phyloP scores from a whole-genome alignment of 2,329 filamentous ascomycete species.

The Fusarium concolor region DNA sequence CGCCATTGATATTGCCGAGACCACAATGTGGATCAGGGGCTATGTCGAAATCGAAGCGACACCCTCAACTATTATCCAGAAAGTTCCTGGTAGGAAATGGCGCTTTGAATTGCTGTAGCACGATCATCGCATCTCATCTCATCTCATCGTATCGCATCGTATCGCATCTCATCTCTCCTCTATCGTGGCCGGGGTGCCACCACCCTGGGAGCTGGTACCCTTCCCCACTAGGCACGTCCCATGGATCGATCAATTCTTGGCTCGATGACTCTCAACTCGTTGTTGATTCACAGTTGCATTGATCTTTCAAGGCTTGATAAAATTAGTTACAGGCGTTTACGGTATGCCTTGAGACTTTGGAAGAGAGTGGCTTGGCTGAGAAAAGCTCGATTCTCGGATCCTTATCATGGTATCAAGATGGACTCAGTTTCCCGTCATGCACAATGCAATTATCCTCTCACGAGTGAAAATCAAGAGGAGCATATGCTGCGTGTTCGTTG shows the following conservation, averaged over 20 bases:
- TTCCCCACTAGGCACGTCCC: constrained; percentile 30
- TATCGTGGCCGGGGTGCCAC: constrained; percentile 18
- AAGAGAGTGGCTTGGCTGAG: background rate
- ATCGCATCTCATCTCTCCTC: too few relatives aligned
- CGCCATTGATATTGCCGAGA: constrained; percentile 5
- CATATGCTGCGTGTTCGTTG: constrained; percentile 1
- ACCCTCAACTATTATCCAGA: background rate
- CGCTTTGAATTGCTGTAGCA: too few relatives aligned
- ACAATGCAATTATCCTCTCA: background rate
- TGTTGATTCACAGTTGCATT: constrained; percentile 14
- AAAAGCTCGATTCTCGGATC: background rate
- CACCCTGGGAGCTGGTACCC: constrained; percentile 22
- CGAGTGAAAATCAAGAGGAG: background rate
- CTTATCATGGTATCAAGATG: background rate
- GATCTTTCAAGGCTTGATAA: background rate
- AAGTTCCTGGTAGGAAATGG: background rate
- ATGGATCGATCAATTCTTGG: constrained; percentile 20
- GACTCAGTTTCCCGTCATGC: background rate
- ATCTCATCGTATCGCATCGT: constrained; percentile 43
- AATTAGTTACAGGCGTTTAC: background rate
- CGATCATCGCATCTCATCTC: constrained; percentile 20
- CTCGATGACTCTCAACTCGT: background rate
- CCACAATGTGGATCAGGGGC: background rate
- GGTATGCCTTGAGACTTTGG: background rate
- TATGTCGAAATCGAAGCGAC: background rate